Base-by-base conservation (phyloP, 2,329 filamentous ascomycete species). In the Neurospora sp. region DNA sequence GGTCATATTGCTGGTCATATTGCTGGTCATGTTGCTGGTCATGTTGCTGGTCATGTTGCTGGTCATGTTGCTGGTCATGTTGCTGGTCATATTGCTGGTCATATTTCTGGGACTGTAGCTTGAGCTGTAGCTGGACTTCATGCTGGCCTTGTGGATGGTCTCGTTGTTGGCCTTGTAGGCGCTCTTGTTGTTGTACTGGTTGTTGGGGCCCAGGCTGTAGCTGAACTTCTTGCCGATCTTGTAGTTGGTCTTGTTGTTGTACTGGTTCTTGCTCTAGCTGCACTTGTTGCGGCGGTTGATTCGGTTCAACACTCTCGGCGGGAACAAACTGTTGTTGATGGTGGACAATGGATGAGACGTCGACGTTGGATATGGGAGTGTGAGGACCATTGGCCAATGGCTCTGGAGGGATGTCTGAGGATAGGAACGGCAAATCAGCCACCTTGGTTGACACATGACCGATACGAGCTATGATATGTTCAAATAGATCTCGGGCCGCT, bases 401-500 rank as follows among this genome's bases (percentile, higher is more conserved):
- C 23, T 69, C 52, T 39, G 70, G 68, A 52, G 70, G 43, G 66
- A 43, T 66, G 38, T 52, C 46, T 38, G 73, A 70, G 23, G 72
- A 67, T n/a, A 69, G 67, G 33, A 70, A 68, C 23, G 17, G 46
- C 66, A 72, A 39, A 46, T 70, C 71, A 23, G 15, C 66, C 15
- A 74, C 46, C 17, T 70, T 66, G 58, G 67, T 66, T 33, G 69
- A 72, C 38, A 74, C 72, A 67, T 72, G 68, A 23, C 73, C 72
- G 67, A 76, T 70, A 36, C 73, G 71, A 19, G 68, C 71, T n/a
- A 76, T 62, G 13, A 75, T 46, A 15, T 73, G 70, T 17, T 72
- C 69, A 38, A 76, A 66, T 67, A 74, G 69, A 19, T 75, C 73
- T 39, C 73, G 68, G n/a, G 69, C 73, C 11, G 71, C 73, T 68